Base-by-base conservation (phyloP, 768 basidiomycete species). In the Sporobolomyces roseus region DNA sequence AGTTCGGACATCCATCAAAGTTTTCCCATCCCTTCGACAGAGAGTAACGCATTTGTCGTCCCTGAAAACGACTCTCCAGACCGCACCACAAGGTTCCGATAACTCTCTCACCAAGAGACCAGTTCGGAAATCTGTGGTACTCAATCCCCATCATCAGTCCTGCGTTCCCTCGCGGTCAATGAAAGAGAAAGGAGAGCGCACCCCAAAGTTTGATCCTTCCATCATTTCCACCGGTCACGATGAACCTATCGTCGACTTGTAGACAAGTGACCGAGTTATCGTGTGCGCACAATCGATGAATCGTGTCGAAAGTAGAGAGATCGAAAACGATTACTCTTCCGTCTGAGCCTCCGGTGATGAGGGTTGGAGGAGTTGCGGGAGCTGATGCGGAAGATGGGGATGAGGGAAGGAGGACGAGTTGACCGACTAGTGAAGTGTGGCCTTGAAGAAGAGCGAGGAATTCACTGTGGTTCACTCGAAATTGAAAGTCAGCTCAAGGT, bases 341-440 rank as follows among this genome's bases (percentile, higher is more conserved):
- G 74, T 94, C 92, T 1, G 92, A 90, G 8, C 88, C 89, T 60
- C 90, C 91, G 0, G 91, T 92, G 33, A 87, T 86, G 65, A 93
- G 86, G 51, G 86, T 79, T 43, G 38, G 38, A 41, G 10, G 38
- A 41, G 10, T 9, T 9, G 10, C 10, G 17, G 63, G 53, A 33
- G 43, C 19, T 10, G 58, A 48, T 25, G 58, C 30, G 3, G 58
- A 33, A 12, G 58, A 21, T 5, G 58, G 5, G 16, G 21, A 79
- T 81, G 14, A 70, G 71, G 72, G 68, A 17, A 67, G 56, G 52
- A 93, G 84, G 75, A 92, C 90, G 13, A 97, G 81, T 76, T 93
- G 90, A 73, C 91, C 93, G 35, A 97, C 91, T 61, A 97, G 87
- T 1, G 90, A 87, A 0, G 90, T 92, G 79, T 97, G 93, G 5